Base-by-base conservation (phyloP, 805 yeast species). In the Schizosaccharomyces cryophilus region DNA sequence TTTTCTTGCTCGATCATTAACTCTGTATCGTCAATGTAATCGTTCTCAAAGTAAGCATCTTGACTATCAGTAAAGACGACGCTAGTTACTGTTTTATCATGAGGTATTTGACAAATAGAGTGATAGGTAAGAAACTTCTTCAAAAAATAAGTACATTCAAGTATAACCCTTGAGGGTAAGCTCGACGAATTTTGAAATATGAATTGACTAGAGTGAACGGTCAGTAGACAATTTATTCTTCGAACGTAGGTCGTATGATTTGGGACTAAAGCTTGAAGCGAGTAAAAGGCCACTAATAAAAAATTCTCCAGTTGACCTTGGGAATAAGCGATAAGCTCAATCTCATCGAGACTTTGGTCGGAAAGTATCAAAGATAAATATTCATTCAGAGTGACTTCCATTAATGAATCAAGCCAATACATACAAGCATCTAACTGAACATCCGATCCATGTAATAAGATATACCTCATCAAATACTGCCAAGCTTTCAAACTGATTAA, bases 401-500 rank as follows among this genome's bases (percentile, higher is more conserved):
- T 17, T 17, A 51, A 17, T 3, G 35, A 24, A 29, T 56, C 45
- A 35, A 29, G 35, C 60, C 60, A 56, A 9, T 40, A 17, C 40
- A 56, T 56, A 31, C 60, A n/a, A 17, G 30, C 29, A 29, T n/a
- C 38, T 9, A 56, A 40, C 17, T 51, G 35, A 51, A 11, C 30
- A 30, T 31, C 21, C 4, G 30, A 19, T 11, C 42, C 40, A 30
- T 35, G 13, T 15, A 17, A 5, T 3, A 56, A 11, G 21, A 61
- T 62, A 21, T 66, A 61, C n/a, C 64, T 60, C 15, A 63, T 55
- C 19, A 65, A 51, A 56, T 62, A 62, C 30, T 59, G 63, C 68
- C 68, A 66, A 9, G 68, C 63, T 51, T 66, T 66, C n/a, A 66
- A 64, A 51, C 68, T 66, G 42, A 66, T 51, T 24, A 66, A 61